These are phyloP conservation scores for Moringa oleifera DNA, from an alignment of 345 rosid genomes.

Conservation along the genomic window DNA sequence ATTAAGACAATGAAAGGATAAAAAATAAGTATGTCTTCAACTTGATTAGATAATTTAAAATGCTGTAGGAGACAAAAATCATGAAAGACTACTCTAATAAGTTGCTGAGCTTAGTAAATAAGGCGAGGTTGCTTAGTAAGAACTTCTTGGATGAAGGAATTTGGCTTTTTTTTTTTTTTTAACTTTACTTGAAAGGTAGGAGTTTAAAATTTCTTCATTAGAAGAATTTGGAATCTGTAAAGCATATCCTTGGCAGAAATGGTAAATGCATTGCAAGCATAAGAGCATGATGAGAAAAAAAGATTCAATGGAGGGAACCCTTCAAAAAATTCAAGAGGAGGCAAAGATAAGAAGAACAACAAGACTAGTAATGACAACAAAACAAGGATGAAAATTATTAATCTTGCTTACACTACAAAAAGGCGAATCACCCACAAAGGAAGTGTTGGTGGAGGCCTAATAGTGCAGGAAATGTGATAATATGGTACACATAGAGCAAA, in stretches of 20 bases:
- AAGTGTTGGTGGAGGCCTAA: constrained; percentile 12
- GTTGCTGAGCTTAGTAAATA: too few relatives aligned
- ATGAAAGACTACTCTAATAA: too few relatives aligned
- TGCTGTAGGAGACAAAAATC: too few relatives aligned
- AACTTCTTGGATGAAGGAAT: constrained; percentile 10
- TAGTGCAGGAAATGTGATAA: constrained; percentile 9
- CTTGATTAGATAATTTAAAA: too few relatives aligned
- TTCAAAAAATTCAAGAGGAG: not conserved
- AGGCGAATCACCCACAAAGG: constrained; percentile 1
- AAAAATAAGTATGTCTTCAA: too few relatives aligned
- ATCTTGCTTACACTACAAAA: constrained; percentile 8
- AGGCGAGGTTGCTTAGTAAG: too few relatives aligned
- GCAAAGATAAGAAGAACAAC: not conserved
- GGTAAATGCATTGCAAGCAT: constrained; percentile 10
- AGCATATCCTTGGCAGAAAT: constrained; percentile 11
- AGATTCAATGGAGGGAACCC: not conserved
- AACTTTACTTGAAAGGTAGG: constrained; percentile 4
- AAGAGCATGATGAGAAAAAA: constrained; percentile 13
- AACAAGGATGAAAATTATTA: not conserved
- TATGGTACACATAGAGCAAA: not conserved
- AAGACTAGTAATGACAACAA: too few relatives aligned
- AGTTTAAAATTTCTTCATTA: constrained; percentile 4
- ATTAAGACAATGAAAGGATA: too few relatives aligned
- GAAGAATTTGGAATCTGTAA: constrained; percentile 11
- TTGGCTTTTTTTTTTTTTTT: constrained; percentile 7